Evolutionary conservation across 352 stramenopile species (phyloP), one percentile per base, ranked within the genome.

Genomic region (Pythium plurisporium): DNA sequence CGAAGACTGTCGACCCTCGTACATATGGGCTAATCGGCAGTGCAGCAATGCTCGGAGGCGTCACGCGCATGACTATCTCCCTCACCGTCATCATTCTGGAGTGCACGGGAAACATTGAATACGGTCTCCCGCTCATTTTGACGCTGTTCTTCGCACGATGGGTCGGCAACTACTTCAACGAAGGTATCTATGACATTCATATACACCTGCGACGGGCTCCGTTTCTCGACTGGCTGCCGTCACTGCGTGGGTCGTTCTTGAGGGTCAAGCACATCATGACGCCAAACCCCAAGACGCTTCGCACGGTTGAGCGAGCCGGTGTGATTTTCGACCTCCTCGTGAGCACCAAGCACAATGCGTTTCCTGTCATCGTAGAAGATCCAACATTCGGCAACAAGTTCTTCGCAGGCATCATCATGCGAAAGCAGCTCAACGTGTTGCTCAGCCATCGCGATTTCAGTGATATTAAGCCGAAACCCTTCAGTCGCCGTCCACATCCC

Each of bases 11-110:
- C 1, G 61, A 74, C 33, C 68, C 82, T 95, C 97, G 93, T 14
- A 99, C 98, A 63, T 99, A 99, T 64, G 94, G 95, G 15, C 75
- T 99, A 14, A 98, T 99, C 59, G 96, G 96, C 23, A 89, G 96
- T 10, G 96, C 94, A 1, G 95, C 83, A 40, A 96, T 99, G 55
- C 83, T 99, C 22, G 96, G 96, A 27, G 82, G 97, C 14, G 98
- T 99, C 85, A 87, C 95, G 17, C 82, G 97, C 14, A 99, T 99
- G 96, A 99, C 96, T 5, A 99, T 99, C 45, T 98, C 89, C 10
- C 75, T 99, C 4, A 99, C 95, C 0, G 97, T 99, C 33, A 99
- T 99, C 56, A 90, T 99, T 42, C 76, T 99, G 17, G 96, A 99
- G 68, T 97, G 94, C 47, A 99, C 97, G 19, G 96, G 96, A 25